phyloP scores from a whole-genome alignment of 345 rosid genomes.

The Eucalyptus marginata region DNA sequence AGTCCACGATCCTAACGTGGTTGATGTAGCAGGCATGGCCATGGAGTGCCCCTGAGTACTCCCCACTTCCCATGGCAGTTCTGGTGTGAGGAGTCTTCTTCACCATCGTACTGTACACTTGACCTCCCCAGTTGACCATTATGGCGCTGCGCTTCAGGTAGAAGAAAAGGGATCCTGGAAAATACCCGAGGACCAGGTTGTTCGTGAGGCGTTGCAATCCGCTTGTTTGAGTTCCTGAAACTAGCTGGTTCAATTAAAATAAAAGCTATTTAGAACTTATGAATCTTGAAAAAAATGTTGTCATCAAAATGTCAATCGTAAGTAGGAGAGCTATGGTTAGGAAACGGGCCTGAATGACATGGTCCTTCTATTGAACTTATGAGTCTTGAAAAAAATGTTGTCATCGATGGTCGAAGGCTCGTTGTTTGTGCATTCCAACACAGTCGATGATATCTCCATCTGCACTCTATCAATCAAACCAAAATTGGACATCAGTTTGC shows the following conservation, averaged over 20 bases:
- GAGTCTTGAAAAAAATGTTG: too few species aligned
- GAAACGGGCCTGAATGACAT: conserved; percentile 23
- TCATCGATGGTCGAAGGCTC: conserved; percentile 45
- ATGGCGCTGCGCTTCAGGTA: conserved; percentile 18
- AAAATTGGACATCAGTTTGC: not conserved
- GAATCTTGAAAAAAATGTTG: not conserved
- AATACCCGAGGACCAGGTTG: conserved; percentile 13
- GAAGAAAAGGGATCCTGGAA: conserved; percentile 18
- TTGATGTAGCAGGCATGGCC: conserved; percentile 15
- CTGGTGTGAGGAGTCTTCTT: conserved; percentile 30
- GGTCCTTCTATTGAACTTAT: too few species aligned
- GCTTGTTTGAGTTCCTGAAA: not conserved
- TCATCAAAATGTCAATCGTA: not conserved
- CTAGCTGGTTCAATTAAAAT: not conserved
- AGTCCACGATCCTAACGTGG: conserved; percentile 23
- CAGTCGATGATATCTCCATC: conserved; percentile 53
- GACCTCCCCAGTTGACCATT: conserved; percentile 48
- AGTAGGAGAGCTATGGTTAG: not conserved
- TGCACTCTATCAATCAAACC: conserved; percentile 11
- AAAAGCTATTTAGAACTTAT: not conserved
- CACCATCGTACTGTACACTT: conserved; percentile 34
- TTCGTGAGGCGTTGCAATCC: not conserved
- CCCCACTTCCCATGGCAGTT: conserved; percentile 49
- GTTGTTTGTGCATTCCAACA: conserved; percentile 33
- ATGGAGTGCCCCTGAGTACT: not conserved